Evolutionary conservation across 495 filamentous ascomycete genomes (phyloP).

Genomic region (Thermochaetoides thermophila): DNA sequence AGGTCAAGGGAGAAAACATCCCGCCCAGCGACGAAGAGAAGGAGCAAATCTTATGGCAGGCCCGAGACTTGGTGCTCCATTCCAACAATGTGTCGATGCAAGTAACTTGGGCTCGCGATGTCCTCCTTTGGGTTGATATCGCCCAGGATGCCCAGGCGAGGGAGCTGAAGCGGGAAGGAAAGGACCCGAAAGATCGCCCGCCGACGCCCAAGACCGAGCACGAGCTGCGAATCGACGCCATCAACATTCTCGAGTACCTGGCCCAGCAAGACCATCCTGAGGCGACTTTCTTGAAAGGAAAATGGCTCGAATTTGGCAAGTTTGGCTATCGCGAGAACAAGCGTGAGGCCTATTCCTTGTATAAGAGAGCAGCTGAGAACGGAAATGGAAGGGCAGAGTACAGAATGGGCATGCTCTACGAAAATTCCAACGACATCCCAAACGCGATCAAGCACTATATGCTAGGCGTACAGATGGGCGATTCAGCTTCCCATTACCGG

Average conservation of each 20-base stretch:
- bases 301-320: constrained; percentile 97
- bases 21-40: constrained; percentile 91
- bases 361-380: constrained; percentile 69
- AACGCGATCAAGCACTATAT: constrained; percentile 87
- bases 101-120: constrained; percentile 89
- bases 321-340: constrained; percentile 81
- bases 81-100: constrained; percentile 96
- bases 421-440: constrained; percentile 75
- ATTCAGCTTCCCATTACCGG: constrained; percentile 90
- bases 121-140: constrained; percentile 76
- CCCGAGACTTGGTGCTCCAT: constrained; percentile 68
- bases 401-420: constrained; percentile 95
- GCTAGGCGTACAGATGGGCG: constrained; percentile 55
- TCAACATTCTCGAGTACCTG: constrained; percentile 81
- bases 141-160: constrained; percentile 51
- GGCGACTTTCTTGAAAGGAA: constrained; percentile 85
- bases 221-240: constrained; percentile 70
- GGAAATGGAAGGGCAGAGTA: constrained; percentile 94
- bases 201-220: constrained; percentile 77
- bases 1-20: constrained; percentile 73
- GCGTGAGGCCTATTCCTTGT: constrained; percentile 80
- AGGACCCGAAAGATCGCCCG: constrained; percentile 42
- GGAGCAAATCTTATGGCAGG: constrained; percentile 70
- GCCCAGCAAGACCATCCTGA: constrained; percentile 86
- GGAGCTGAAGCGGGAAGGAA: constrained; percentile 44